Conservation (phyloP, 257 asterid species). For the Paulownia fortunei region DNA sequence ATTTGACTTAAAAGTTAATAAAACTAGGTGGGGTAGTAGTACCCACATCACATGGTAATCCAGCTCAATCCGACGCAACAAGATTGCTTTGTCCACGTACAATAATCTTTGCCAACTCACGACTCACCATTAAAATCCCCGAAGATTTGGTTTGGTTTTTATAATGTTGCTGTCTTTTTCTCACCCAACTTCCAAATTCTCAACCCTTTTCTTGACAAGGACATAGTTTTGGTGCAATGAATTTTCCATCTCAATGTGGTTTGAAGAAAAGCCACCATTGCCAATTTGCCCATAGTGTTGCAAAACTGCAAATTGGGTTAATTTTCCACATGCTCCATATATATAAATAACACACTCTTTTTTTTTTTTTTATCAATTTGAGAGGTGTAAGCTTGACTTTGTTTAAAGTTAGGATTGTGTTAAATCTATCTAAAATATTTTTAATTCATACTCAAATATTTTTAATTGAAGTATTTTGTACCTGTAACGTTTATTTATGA, state of each 20-base stretch:
- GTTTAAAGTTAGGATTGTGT: too few species aligned
- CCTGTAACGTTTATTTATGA: too few species aligned
- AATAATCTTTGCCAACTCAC: neutral
- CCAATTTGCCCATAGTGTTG: neutral
- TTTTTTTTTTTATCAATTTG: neutral
- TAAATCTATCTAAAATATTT: too few species aligned
- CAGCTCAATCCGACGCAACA: neutral
- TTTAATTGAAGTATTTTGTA: too few species aligned
- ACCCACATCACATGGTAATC: neutral
- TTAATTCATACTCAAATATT: too few species aligned
- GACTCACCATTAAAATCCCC: neutral
- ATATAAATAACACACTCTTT: neutral
- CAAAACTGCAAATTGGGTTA: neutral
- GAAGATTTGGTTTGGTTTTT: too few species aligned
- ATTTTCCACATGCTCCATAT: neutral
- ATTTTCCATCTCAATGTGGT: neutral
- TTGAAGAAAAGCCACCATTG: neutral
- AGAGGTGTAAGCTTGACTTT: neutral
- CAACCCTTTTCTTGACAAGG: neutral
- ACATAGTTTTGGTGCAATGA: neutral
- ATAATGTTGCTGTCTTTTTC: neutral
- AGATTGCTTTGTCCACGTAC: neutral
- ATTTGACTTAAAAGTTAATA: too few species aligned
- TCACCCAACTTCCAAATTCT: neutral
- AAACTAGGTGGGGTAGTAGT: neutral